Base-by-base conservation (phyloP, 2,329 filamentous ascomycete species). In the Cadophora sp. region DNA sequence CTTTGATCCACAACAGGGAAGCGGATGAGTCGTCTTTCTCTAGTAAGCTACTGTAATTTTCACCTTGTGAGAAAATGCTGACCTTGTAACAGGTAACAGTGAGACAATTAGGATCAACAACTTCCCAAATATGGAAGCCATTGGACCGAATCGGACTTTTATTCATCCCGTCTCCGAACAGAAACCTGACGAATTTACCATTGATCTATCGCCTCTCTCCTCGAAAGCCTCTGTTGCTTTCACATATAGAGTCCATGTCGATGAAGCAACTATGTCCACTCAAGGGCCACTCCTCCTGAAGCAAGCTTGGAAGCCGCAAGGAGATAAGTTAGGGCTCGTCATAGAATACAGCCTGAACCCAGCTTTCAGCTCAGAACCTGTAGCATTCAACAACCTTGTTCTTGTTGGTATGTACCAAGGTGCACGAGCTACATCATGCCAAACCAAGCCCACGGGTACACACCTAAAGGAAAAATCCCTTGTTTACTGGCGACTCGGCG, bases 81-180 rank as follows among this genome's bases (percentile, higher is more conserved):
- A 70, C 14, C 7, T 22, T 13, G 20, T 51, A n/a, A 1, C 33
- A 87, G 85, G 36, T 53, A 24, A 80, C 22, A 81, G 82, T 36
- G 86, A 94, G 74, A 90, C 83, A 1, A 90, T 98, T 71, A 90
- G 92, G 22, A 87, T 99, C 67, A 93, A 97, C 75, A 96, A 97
- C 77, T 97, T 97, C 77, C 81, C 89, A 11, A 85, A 87, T n/a
- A 85, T 99, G 6, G 96, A 98, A 74, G 94, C 93, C 75, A 94
- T 99, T 65, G 94, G 94, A 0, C 94, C 94, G 1, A 99, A 99
- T 78, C 93, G 93, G 51, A 92, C 94, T 66, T 97, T 98, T 79
- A 89, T 98, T 61, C 88, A 89, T 39, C 91, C 93, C 72, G 83
- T 86, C 5, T 80, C 82, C 0, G 76, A 83, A 0, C 87, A 90